A percentile compares a stretch with the other conserved stretches of the same genome.
Evolutionary conservation across 495 filamentous ascomycete genomes (phyloP).

Genomic region (Penicillium verhagenii): DNA sequence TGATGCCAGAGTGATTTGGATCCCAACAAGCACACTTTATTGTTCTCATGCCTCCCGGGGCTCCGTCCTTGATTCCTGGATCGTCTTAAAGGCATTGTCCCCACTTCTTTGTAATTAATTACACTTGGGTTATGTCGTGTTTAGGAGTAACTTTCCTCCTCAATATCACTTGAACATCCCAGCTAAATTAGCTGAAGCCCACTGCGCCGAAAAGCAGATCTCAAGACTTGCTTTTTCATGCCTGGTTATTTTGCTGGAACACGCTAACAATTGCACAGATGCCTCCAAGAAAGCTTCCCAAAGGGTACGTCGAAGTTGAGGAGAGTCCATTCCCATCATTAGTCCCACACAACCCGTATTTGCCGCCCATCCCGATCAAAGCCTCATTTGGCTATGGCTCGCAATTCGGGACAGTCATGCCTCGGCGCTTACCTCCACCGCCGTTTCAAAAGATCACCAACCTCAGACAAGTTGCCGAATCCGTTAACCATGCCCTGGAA

Average conservation of each 20-base stretch:
- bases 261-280: neutral
- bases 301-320: neutral
- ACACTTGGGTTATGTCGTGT: neutral
- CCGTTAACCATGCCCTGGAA: neutral
- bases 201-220: neutral
- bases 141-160: neutral
- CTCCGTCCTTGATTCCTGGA: neutral
- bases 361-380: neutral
- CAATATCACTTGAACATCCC: neutral
- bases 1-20: neutral
- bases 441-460: neutral
- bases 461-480: neutral
- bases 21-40: neutral
- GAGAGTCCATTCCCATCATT: neutral
- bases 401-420: neutral
- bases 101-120: neutral
- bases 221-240: neutral
- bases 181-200: neutral
- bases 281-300: neutral
- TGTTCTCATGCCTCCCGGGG: neutral
- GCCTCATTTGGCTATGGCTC: conserved; percentile 1
- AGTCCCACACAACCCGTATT: neutral
- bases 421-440: neutral
- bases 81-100: neutral
- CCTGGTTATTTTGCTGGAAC: neutral